phyloP scores from a whole-genome alignment of 331 rosid species.

The Rhamnella rubrinervis region DNA sequence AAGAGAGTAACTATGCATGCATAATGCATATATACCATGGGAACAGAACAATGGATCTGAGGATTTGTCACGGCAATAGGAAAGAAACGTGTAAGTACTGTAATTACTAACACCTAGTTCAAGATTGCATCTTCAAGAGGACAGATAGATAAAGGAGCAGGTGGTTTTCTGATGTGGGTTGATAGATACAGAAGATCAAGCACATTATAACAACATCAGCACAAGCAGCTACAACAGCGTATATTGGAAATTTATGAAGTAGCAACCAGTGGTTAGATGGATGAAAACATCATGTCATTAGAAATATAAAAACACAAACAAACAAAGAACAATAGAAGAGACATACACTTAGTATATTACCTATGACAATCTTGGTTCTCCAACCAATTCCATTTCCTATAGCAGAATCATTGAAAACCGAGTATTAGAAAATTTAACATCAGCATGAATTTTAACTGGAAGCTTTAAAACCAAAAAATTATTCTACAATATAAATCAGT shows the following conservation, averaged over 20 bases:
- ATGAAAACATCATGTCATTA: background rate
- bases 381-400: constrained; percentile 2
- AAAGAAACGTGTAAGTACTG: no score
- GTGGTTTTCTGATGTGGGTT: constrained; percentile 27
- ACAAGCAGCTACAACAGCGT: constrained; percentile 10
- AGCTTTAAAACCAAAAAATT: background rate
- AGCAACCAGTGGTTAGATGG: background rate
- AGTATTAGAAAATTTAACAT: constrained; percentile 11
- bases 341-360: constrained; percentile 37
- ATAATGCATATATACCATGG: no score
- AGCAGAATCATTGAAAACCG: constrained; percentile 6
- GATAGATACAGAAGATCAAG: constrained; percentile 1
- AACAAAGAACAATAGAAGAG: background rate
- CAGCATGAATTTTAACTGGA: background rate
- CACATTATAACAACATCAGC: constrained; percentile 9
- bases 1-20: no score
- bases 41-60: no score
- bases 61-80: no score
- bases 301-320: background rate
- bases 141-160: constrained; percentile 25
- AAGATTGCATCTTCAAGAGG: no score
- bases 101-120: no score
- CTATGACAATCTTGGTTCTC: constrained; percentile 34
- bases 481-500: background rate
- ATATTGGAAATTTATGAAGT: background rate